Evolutionary conservation across 1,139 yeast genomes (phyloP).

Genomic region (Yamadazyma conglobata): DNA sequence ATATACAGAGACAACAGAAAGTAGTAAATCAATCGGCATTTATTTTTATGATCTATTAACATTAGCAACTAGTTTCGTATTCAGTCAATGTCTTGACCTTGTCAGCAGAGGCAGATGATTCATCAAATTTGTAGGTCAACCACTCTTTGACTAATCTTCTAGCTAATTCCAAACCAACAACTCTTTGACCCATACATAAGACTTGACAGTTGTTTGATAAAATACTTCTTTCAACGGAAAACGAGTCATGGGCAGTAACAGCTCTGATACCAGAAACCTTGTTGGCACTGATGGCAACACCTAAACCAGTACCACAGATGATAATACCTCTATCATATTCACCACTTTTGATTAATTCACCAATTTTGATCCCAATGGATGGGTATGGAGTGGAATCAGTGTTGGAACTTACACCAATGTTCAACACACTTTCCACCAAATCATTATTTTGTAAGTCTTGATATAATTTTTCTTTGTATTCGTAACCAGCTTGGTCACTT

Average conservation of each 20-base stretch:
- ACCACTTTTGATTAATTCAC: slow-evolving; percentile 34
- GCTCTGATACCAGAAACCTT: slow-evolving; percentile 46
- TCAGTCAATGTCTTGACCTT: slow-evolving; percentile 29
- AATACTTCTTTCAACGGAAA: slow-evolving; percentile 43
- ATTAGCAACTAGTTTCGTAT: slow-evolving; percentile 10
- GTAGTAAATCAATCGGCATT: too few species aligned
- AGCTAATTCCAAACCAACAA: slow-evolving; percentile 44
- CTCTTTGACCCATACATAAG: slow-evolving; percentile 48
- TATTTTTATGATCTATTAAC: too few species aligned
- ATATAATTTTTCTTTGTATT: slow-evolving; percentile 36
- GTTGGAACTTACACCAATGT: slow-evolving; percentile 33
- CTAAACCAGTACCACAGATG: slow-evolving; percentile 47
- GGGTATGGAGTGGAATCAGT: slow-evolving; percentile 35
- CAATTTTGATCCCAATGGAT: slow-evolving; percentile 40
- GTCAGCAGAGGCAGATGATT: slow-evolving; percentile 36
- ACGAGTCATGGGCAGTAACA: slow-evolving; percentile 48
- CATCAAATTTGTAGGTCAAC: slow-evolving; percentile 40
- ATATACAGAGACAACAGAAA: too few species aligned
- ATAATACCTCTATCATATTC: slow-evolving; percentile 42
- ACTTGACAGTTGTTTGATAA: slow-evolving; percentile 42
- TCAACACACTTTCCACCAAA: slow-evolving; percentile 31
- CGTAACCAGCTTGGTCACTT: slow-evolving; percentile 44
- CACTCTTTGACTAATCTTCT: slow-evolving; percentile 41
- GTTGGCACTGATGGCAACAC: slow-evolving; percentile 46
- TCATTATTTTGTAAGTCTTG: slow-evolving; percentile 29